phyloP scores from a whole-genome alignment of 2,329 filamentous ascomycete genomes.

The Sporothrix euskadiensis region DNA sequence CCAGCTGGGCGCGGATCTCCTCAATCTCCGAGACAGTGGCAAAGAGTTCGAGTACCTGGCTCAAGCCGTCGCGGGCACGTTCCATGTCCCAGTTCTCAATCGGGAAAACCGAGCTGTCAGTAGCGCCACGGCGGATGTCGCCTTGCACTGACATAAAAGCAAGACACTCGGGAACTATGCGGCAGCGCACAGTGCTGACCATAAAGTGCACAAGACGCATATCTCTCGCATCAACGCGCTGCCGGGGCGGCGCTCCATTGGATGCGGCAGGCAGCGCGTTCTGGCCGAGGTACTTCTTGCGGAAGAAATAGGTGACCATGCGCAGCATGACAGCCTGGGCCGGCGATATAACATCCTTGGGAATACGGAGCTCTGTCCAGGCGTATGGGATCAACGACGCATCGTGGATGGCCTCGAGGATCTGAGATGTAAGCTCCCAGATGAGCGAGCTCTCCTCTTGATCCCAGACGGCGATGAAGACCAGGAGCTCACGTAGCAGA shows the following conservation, averaged over 20 bases:
- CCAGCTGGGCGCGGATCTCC: slow-evolving; percentile 78
- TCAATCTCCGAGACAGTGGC: slow-evolving; percentile 83
- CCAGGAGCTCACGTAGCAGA: slow-evolving; percentile 82
- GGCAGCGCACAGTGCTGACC: slow-evolving; percentile 86
- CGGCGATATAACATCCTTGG: slow-evolving; percentile 94
- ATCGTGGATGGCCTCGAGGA: slow-evolving; percentile 88
- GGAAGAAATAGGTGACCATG: slow-evolving; percentile 85
- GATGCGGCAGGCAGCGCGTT: slow-evolving; percentile 38
- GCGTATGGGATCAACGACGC: slow-evolving; percentile 88
- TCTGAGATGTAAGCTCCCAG: slow-evolving; percentile 94
- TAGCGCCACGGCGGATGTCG: slow-evolving; percentile 75
- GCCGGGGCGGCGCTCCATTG: background rate
- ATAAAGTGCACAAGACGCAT: slow-evolving; percentile 78
- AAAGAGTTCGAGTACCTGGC: slow-evolving; percentile 92
- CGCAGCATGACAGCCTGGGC: slow-evolving; percentile 92
- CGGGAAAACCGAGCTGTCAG: slow-evolving; percentile 83
- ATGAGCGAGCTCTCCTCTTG: slow-evolving; percentile 90
- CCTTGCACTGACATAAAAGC: slow-evolving; percentile 93
- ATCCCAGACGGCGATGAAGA: slow-evolving; percentile 97
- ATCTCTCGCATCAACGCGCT: slow-evolving; percentile 52
- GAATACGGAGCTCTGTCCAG: slow-evolving; percentile 86
- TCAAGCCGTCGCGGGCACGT: slow-evolving; percentile 88
- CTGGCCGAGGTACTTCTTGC: slow-evolving; percentile 45
- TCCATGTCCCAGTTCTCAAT: slow-evolving; percentile 98
- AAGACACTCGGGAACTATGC: slow-evolving; percentile 90